Evolutionary conservation across 257 asterid genomes (phyloP).

Genomic region (Fraxinus americana): DNA sequence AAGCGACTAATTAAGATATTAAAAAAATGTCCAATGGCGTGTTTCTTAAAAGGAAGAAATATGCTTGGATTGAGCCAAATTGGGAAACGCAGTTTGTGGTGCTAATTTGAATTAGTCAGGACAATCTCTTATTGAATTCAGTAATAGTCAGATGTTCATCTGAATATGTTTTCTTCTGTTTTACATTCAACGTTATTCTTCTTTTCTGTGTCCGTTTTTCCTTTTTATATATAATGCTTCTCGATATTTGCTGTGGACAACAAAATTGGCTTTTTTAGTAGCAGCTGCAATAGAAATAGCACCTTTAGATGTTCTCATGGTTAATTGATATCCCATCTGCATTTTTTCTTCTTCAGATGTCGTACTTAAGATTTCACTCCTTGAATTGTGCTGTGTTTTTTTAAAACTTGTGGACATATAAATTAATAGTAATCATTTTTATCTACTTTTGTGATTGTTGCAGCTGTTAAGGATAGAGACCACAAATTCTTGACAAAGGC

Average conservation of each 20-base stretch:
- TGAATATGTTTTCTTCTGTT: neutral
- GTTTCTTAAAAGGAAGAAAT: neutral
- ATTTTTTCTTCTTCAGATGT: neutral
- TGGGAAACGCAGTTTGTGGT: neutral
- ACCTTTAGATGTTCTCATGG: neutral
- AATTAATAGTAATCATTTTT: conserved; percentile 1
- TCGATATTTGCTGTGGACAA: conserved; percentile 1
- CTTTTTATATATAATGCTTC: neutral
- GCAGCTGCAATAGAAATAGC: neutral
- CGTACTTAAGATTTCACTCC: neutral
- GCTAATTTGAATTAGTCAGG: neutral
- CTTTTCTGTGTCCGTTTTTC: neutral
- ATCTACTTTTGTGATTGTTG: conserved; percentile 20
- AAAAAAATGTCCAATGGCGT: neutral
- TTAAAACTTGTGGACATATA: neutral
- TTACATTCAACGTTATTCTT: neutral
- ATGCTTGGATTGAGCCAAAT: neutral
- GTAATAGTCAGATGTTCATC: neutral
- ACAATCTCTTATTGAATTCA: conserved; percentile 2
- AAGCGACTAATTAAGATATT: conserved; percentile 15
- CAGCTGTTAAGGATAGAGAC: conserved; percentile 93
- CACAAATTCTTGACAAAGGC: conserved; percentile 87
- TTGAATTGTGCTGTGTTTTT: neutral
- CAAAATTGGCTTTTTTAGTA: neutral
- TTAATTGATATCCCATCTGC: conserved; percentile 1